Conservation (phyloP, 225 moss, liverwort and hornwort genomes). For the Polytrichum formosum region DNA sequence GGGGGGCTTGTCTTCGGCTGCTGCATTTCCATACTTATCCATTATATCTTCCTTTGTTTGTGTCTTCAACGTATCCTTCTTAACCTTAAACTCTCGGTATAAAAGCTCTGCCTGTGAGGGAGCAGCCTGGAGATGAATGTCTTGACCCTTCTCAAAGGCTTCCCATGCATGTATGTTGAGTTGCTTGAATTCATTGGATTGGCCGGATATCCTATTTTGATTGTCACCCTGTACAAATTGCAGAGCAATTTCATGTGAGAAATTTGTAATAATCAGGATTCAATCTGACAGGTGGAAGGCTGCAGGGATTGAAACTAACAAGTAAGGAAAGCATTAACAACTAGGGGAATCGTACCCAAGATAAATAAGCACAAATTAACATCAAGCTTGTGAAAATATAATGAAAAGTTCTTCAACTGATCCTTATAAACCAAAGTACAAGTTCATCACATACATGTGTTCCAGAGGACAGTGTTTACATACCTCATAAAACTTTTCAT, state of each 20-base stretch:
- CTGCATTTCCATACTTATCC: conserved; percentile 94
- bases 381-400: too few species aligned
- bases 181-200: conserved; percentile 94
- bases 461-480: conserved; percentile 4
- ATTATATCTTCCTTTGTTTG: conserved; percentile 90
- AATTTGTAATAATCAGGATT: too few species aligned
- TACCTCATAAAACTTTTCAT: conserved; percentile 97
- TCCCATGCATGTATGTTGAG: conserved; percentile 99
- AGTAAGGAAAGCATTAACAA: too few species aligned
- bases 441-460: conserved; percentile 4
- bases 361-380: too few species aligned
- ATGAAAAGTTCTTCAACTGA: too few species aligned
- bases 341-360: too few species aligned
- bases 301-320: too few species aligned
- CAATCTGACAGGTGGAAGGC: too few species aligned
- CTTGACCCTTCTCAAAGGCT: conserved; percentile 96
- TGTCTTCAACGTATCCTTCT: conserved; percentile 92
- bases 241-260: too few species aligned
- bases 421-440: background rate
- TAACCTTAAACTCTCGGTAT: conserved; percentile 88
- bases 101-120: conserved; percentile 96
- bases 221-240: conserved; percentile 70
- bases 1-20: conserved; percentile 74
- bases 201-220: conserved; percentile 85
- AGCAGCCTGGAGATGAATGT: conserved; percentile 97